phyloP scores from a whole-genome alignment of 805 yeast genomes.

The Zygoascus biomembranicola region DNA sequence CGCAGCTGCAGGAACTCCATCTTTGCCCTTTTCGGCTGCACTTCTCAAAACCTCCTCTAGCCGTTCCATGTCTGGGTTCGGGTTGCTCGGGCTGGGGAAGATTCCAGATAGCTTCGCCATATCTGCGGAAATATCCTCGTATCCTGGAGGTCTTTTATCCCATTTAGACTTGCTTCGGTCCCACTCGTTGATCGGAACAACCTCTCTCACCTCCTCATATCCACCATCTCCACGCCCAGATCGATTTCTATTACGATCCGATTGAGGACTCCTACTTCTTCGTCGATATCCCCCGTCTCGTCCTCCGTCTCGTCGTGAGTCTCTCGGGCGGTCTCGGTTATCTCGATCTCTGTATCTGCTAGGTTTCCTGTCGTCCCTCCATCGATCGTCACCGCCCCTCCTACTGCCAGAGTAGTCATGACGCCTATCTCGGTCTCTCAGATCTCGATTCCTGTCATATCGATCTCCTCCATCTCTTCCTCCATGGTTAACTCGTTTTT shows the following conservation, averaged over 20 bases:
- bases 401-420: background rate
- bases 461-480: background rate
- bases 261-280: conserved; percentile 9
- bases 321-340: conserved; percentile 14
- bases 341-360: conserved; percentile 14
- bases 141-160: conserved; percentile 67
- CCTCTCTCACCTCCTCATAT: conserved; percentile 29
- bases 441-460: background rate
- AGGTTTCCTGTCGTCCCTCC: conserved; percentile 7
- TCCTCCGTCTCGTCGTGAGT: conserved; percentile 13
- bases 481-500: background rate
- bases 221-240: conserved; percentile 1
- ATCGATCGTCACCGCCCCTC: conserved; percentile 1
- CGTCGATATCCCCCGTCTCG: conserved; percentile 8
- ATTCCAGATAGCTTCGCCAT: conserved; percentile 72
- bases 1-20: background rate
- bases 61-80: conserved; percentile 18
- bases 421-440: background rate
- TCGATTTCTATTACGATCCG: background rate
- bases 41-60: background rate
- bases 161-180: conserved; percentile 46
- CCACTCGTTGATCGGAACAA: conserved; percentile 44
- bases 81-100: conserved; percentile 48
- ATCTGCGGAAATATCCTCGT: conserved; percentile 65
- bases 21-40: background rate